Evolutionary conservation across 1,139 yeast genomes (phyloP).

Genomic region (Candida tropicalis): DNA sequence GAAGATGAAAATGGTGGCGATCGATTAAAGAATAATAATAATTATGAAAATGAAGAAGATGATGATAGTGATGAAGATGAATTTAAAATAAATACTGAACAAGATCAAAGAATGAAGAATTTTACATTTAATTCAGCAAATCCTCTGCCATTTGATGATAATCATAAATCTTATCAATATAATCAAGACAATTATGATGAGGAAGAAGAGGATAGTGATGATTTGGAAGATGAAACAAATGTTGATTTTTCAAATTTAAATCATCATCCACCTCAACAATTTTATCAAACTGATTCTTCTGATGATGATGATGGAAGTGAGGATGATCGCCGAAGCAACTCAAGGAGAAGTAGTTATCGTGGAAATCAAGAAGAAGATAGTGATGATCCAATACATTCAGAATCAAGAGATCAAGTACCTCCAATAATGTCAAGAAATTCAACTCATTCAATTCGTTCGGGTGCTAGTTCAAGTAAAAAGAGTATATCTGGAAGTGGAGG

Average conservation of each 20-base stretch:
- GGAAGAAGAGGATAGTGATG: slow-evolving; percentile 12
- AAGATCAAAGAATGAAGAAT: slow-evolving; percentile 12
- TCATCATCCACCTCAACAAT: slow-evolving; percentile 13
- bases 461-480: slow-evolving; percentile 4
- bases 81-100: background rate
- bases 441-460: slow-evolving; percentile 6
- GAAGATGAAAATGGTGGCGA: too few relatives aligned
- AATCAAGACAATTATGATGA: slow-evolving; percentile 7
- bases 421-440: slow-evolving; percentile 4
- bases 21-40: too few relatives aligned
- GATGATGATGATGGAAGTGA: slow-evolving; percentile 14
- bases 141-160: slow-evolving; percentile 3
- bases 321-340: background rate
- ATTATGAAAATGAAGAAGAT: slow-evolving; percentile 7
- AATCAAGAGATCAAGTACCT: background rate
- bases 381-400: background rate
- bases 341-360: background rate
- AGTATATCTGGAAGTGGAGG: slow-evolving; percentile 16
- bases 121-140: slow-evolving; percentile 13
- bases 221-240: slow-evolving; percentile 11
- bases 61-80: slow-evolving; percentile 7
- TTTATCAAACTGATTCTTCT: slow-evolving; percentile 18
- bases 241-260: slow-evolving; percentile 7
- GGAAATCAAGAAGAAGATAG: slow-evolving; percentile 1
- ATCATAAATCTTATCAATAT: slow-evolving; percentile 5